Evolutionary conservation across 2,329 filamentous ascomycete species (phyloP).

Genomic region (Fusarium tricinctum): DNA sequence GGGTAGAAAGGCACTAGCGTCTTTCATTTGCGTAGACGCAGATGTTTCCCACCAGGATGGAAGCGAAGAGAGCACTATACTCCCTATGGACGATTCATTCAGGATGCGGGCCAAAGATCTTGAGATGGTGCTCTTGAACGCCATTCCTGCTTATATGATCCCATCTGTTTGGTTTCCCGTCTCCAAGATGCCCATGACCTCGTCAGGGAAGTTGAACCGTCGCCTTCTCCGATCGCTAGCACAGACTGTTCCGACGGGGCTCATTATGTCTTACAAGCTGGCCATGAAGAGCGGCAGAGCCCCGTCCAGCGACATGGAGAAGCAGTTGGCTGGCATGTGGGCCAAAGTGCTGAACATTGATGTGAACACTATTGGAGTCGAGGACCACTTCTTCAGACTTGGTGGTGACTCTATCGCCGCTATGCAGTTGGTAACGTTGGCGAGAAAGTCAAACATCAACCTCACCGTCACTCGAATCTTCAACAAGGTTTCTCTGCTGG

Average conservation of each 20-base stretch:
- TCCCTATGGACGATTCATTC: slow-evolving; percentile 10
- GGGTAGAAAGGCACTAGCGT: slow-evolving; percentile 38
- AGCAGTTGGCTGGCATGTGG: slow-evolving; percentile 31
- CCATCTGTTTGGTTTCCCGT: slow-evolving; percentile 59
- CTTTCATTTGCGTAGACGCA: slow-evolving; percentile 34
- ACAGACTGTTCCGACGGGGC: slow-evolving; percentile 3
- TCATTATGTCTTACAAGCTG: slow-evolving; percentile 33
- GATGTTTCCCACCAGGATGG: slow-evolving; percentile 10
- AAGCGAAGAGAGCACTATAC: background rate
- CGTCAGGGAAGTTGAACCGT: slow-evolving; percentile 61
- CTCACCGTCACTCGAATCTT: slow-evolving; percentile 63
- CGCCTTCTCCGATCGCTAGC: slow-evolving; percentile 51
- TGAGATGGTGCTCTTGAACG: slow-evolving; percentile 5
- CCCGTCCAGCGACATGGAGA: slow-evolving; percentile 52
- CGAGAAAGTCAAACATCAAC: slow-evolving; percentile 55
- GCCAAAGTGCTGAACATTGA: slow-evolving; percentile 27
- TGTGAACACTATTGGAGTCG: slow-evolving; percentile 16
- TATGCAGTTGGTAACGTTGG: slow-evolving; percentile 49
- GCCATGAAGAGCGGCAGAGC: slow-evolving; percentile 45
- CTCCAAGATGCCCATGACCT: slow-evolving; percentile 57
- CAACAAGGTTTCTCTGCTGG: slow-evolving; percentile 39
- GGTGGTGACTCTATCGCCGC: slow-evolving; percentile 55
- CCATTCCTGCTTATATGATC: slow-evolving; percentile 57
- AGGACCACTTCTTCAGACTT: slow-evolving; percentile 61
- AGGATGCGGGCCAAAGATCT: slow-evolving; percentile 17